A percentile compares a stretch with the other conserved stretches of the same genome.
Evolutionary conservation across 129 eudicot species (phyloP).

Genomic region (Deinandra increscens): DNA sequence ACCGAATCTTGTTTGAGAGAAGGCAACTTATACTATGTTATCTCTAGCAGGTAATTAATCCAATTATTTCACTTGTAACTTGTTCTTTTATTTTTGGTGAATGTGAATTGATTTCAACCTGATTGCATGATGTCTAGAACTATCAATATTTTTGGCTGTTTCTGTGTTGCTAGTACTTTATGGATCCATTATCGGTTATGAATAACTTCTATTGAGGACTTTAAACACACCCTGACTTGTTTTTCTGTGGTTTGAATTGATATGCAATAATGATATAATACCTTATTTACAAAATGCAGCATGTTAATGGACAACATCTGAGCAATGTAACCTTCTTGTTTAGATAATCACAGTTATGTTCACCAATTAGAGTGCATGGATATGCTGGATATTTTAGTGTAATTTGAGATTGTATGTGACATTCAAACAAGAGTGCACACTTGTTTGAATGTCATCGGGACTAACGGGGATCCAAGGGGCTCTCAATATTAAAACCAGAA

Average conservation of each 20-base stretch:
- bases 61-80: background rate
- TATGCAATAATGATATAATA: background rate
- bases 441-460: no score
- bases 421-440: no score
- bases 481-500: no score
- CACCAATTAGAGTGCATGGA: background rate
- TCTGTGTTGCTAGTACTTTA: background rate
- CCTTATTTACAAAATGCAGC: background rate
- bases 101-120: background rate
- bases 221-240: background rate
- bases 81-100: background rate
- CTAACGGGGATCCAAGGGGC: no score
- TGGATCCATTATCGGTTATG: background rate
- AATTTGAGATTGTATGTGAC: no score
- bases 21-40: slow-evolving; percentile 58
- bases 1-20: slow-evolving; percentile 52
- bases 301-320: background rate
- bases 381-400: no score
- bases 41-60: slow-evolving; percentile 56
- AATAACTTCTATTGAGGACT: background rate
- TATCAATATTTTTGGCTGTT: background rate
- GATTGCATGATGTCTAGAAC: background rate
- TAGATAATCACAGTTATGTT: background rate
- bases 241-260: slow-evolving; percentile 1
- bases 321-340: background rate